Conservation (phyloP, 176 grass and related monocot species). For the maize (Zea mays) region DNA sequence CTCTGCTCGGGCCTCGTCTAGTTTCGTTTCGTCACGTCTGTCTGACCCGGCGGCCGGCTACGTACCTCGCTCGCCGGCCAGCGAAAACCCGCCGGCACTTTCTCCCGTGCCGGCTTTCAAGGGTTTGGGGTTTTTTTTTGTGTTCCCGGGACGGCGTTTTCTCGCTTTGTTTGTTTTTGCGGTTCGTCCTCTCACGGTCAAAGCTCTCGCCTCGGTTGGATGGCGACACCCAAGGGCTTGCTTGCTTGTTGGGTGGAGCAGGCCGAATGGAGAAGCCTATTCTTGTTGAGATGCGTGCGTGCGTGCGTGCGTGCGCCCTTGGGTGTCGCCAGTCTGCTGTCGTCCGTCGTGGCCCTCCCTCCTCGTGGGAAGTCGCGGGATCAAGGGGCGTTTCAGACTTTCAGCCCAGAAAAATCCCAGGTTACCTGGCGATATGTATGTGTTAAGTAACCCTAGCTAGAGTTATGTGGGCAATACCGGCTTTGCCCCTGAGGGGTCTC, state of each 20-base stretch:
- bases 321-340: slow-evolving; percentile 26
- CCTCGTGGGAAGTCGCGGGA: neutral
- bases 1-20: neutral
- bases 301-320: slow-evolving; percentile 32
- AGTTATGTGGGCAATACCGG: too few relatives aligned
- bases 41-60: neutral
- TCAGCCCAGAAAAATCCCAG: slow-evolving; percentile 16
- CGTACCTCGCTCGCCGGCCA: neutral
- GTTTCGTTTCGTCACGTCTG: slow-evolving; percentile 13
- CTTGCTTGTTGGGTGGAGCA: neutral
- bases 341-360: neutral
- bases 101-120: slow-evolving; percentile 53
- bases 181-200: slow-evolving; percentile 8
- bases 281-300: neutral
- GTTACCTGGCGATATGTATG: slow-evolving; percentile 13
- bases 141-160: slow-evolving; percentile 24
- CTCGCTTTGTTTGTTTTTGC: neutral
- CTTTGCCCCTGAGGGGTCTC: too few relatives aligned
- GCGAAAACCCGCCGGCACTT: slow-evolving; percentile 56
- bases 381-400: neutral
- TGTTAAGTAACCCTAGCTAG: too few relatives aligned
- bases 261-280: slow-evolving; percentile 32
- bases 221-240: neutral
- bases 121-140: neutral
- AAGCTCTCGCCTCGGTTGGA: neutral